Evolutionary conservation across 352 stramenopile species (phyloP), one percentile per base, ranked within the genome.

Genomic region (Globisporangium nunn): DNA sequence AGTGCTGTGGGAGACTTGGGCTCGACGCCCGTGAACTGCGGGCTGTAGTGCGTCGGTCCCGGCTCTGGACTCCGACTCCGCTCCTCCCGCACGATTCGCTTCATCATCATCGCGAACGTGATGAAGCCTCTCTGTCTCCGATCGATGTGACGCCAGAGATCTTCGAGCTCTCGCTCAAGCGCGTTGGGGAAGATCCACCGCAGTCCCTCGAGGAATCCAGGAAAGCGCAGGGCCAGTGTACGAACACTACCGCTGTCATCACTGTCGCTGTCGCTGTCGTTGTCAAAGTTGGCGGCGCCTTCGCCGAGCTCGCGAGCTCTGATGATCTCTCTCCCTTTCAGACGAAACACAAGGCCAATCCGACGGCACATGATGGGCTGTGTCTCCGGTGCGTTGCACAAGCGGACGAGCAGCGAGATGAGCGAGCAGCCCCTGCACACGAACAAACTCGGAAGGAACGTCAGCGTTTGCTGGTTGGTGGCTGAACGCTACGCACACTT

Each of bases 1-100:
- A 88, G 43, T 0, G 78, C 66, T 35, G 67, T 55, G 0, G 67
- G 48, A 0, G 72, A 54, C 0, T 72, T 72, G 11, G 76, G 68
- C 52, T 77, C 71, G 10, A 83, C 66, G 0, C 79, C 49, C 12
- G 49, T 37, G 57, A 82, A 88, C 40, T 69, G 66, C 3, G 81
- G 81, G 14, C 64, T 63, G 59, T 92, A 92, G 61, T 89, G 80
- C 6, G 79, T 79, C 31, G 79, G 81, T 1, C 81, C 81, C 2
- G 79, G 81, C 48, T 91, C 72, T 0, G 81, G 78, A 59, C 78
- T 91, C 0, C 48, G 59, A 3, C 67, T 71, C 0, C 78, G 75
- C n/a, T 64, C 51, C 15, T 67, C 52, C 2, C 41, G 43, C 39
- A 72, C 60, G 11, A 74, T 33, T 3, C 52, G 56, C 18, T 55